Base-by-base conservation (phyloP, 495 filamentous ascomycete species). In the Penicillium tannophilum region DNA sequence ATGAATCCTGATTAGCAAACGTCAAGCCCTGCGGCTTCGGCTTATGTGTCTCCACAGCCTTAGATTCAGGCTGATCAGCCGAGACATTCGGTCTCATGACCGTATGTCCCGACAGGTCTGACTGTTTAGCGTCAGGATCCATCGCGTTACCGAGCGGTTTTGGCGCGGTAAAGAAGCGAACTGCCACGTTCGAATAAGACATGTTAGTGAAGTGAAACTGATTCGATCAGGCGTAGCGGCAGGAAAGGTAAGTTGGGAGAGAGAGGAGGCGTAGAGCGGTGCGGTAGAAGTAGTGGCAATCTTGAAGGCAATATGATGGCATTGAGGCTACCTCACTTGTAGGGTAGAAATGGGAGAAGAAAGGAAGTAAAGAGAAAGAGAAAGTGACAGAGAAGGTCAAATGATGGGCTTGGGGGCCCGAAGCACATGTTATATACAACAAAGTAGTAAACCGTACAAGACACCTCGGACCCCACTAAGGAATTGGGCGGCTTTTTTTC, bases 201-300 rank as follows among this genome's bases (percentile, higher is more conserved):
- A 82, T 82, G 69, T 83, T 77, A 72, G 76, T 77, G 41, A 17
- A 60, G 5, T 39, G 20, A 54, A 12, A n/a, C 33, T 60, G 56
- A 16, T 19, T 28, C 58, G 56, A 68, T 88, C 76, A 91, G 69
- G 82, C 81, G 79, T 90, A 90, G 53, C 88, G 79, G 65, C 87
- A 86, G 57, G 89, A 89, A 65, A 94, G 84, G 63, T 76, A 81
- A 57, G 89, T 93, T 70, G 84, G 79, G 56, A 95, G 88, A 59
- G 88, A 92, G 41, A 93, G 78, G 71, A 92, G 85, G 79, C 88
- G 89, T 73, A 94, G 76, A 63, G 90, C 88, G 67, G 85, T 93
- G 80, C 89, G 89, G 80, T 90, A 92, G 81, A 95, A 95, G 73
- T 93, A 94, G 71, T 94, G 91, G 69, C 90, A 95, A 71, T 95